Base-by-base conservation (phyloP, 164 flowering plant genomes). In the Berberis vulgaris region DNA sequence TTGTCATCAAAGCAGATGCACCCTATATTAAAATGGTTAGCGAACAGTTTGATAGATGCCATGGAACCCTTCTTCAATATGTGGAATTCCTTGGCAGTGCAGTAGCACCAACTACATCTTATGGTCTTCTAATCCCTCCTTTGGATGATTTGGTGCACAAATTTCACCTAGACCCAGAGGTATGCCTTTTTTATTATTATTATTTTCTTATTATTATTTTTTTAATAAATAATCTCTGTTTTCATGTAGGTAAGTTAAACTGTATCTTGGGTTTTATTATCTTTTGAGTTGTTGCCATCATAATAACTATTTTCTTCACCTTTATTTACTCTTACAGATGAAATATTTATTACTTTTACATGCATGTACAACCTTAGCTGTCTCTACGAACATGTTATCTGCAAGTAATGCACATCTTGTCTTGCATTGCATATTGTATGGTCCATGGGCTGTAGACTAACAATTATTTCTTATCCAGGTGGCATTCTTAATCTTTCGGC, bases 91-190 rank as follows among this genome's bases (percentile, higher is more conserved):
- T 95, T 49, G 75, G 77, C 45, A 89, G 87, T 79, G 96, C 97
- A 6, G 77, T 91, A 43, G 74, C 83, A 26, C 89, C 97, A 43
- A 73, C 87, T 50, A 59, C 77, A 70, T 77, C 83, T 41, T 95
- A 89, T 81, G 96, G 92, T 67, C 86, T 82, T 58, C 74, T 89
- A 74, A 75, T 95, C 73, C 99, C 99, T 40, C 65, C 92, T 53
- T 86, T 91, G 42, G 78, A 83, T 78, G 97, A 95, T 57, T 95
- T 95, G 57, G 73, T 89, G 63, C 97, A 88, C 66, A 72, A 70
- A 42, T 95, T 88, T 72, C 96, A 89, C 80, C 91, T 95, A 67
- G 97, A 95, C 60, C 97, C 99, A 41, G 99, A 95, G 97, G 99
- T 89, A 52, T 64, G 63, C 13, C 26, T 38, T 56, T 12, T 3